Base-by-base conservation (phyloP, 23 red algal species). In the Pyropia yezoensis region DNA sequence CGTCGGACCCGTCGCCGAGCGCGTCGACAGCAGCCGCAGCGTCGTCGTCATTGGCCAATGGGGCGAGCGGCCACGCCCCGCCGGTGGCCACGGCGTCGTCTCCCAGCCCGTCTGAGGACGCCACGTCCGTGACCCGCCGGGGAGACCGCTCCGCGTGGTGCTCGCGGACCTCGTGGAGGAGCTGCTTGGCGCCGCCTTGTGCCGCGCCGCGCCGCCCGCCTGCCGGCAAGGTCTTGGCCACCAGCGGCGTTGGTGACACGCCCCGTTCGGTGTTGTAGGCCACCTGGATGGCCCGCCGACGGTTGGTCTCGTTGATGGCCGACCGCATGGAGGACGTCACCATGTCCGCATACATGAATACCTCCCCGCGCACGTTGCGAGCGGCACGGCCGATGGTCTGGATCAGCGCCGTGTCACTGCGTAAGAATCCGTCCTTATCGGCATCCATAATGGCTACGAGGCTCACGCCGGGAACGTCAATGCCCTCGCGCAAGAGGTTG, bases 371-470 rank as follows among this genome's bases (percentile, higher is more conserved):
- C 47, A 87, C 61, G 55, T 95, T 78, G 19, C 89, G 89, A 1
- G 89, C 89, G 11, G 89, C 89, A 19, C 89, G 72, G 19, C 89
- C 89, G 20, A 95, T 87, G 27, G 70, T 95, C 51, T 95, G 89
- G 75, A 95, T 81, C 2, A 95, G 80, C 7, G 80, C 65, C 14
- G 79, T 87, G 65, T 86, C 76, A 27, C 80, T 79, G 16, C 89
- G 75, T 49, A 95, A 69, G 59, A 95, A 95, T 12, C 89, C 89
- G 52, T 95, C 76, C 63, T 77, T 86, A 33, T 95, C 89, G 23
- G 89, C 89, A 54, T 95, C 89, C 29, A 95, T 67, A 29, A 95
- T 95, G n/a, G 76, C 80, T 63, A 95, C 89, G 11, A 95, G 69
- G 55, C 74, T 72, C 52, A 85, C 79, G 3, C 64, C 66, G n/a